Base-by-base conservation (phyloP, 1,284 basidiomycete genomes). In the Malassezia sympodialis region DNA sequence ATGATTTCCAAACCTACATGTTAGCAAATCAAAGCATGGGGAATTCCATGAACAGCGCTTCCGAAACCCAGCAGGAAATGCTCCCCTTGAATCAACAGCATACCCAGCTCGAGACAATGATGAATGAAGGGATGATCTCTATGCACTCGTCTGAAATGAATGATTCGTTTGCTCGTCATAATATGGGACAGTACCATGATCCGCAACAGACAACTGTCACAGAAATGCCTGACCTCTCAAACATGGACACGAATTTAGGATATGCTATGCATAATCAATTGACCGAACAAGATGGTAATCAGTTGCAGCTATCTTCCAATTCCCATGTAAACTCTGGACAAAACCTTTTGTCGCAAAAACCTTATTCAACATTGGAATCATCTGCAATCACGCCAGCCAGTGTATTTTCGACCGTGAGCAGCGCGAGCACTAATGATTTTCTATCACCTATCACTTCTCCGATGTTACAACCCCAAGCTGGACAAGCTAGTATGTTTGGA, bases 401-500 rank as follows among this genome's bases (percentile, higher is more conserved):
- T 48, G 72, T 72, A 26, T 74, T 74, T 27, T 69, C 75, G 27
- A 76, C 68, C 28, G 60, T 65, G 30, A 72, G 68, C 53, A 62
- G 64, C 21, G 60, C 69, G 12, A 72, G 75, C 48, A 70, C 76
- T 23, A 75, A 69, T 50, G 79, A 79, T 31, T 79, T 80, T 66
- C 80, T 82, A 66, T 80, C 81, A 3, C 81, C 81, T 1, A 68
- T 82, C 35, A 80, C 80, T 1, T 81, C 80, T 6, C 82, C 81
- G 0, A 81, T 81, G 0, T 75, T 82, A 5, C 77, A 77, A 35
- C 79, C 80, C 1, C 66, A 73, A 12, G 56, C 64, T 26, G 61
- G 58, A 21, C 64, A 60, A 32, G 53, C 75, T n/a, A 21, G 28
- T 26, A 44, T 49, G 15, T 49, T 37, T 28, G 24, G 31, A 6